These are phyloP conservation scores for Leishmania guyanensis DNA, from an alignment of 208 protist species.

Conservation along the genomic window DNA sequence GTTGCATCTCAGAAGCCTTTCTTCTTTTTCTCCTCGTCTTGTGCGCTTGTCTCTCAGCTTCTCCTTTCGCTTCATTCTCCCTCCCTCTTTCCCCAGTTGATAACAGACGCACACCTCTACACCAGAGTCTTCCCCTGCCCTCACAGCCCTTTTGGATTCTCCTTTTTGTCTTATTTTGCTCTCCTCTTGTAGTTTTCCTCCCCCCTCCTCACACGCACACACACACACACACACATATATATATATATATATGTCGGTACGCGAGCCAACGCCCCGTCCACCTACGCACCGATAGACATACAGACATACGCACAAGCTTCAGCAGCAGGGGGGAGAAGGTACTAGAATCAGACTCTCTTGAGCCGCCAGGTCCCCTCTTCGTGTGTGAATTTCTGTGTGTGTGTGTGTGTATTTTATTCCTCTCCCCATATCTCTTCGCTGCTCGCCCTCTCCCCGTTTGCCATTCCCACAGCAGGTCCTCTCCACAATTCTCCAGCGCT, in stretches of 20 bases:
- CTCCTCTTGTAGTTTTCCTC: not conserved
- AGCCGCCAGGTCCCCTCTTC: not conserved
- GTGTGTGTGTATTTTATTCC: slow-evolving; percentile 18
- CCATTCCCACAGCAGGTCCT: not conserved
- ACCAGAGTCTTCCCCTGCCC: not conserved
- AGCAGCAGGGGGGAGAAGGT: not conserved
- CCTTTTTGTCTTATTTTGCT: not conserved
- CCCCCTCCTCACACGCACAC: not conserved
- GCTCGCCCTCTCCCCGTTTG: not conserved
- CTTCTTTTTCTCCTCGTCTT: slow-evolving; percentile 3
- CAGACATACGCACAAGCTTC: not conserved
- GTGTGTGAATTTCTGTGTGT: not conserved
- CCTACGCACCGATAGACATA: not conserved
- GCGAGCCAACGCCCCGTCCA: not conserved
- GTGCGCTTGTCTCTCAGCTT: not conserved
- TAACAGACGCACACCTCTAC: not conserved
- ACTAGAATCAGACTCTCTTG: not conserved
- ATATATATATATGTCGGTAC: not conserved
- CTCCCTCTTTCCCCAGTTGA: not conserved
- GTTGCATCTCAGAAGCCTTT: not conserved
- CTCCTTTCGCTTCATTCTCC: not conserved
- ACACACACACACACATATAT: not conserved
- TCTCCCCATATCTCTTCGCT: not conserved
- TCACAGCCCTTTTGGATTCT: not conserved
- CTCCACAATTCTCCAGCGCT: not conserved